phyloP scores from a whole-genome alignment of 2,329 filamentous ascomycete species.

The Verticillium tricorpus region DNA sequence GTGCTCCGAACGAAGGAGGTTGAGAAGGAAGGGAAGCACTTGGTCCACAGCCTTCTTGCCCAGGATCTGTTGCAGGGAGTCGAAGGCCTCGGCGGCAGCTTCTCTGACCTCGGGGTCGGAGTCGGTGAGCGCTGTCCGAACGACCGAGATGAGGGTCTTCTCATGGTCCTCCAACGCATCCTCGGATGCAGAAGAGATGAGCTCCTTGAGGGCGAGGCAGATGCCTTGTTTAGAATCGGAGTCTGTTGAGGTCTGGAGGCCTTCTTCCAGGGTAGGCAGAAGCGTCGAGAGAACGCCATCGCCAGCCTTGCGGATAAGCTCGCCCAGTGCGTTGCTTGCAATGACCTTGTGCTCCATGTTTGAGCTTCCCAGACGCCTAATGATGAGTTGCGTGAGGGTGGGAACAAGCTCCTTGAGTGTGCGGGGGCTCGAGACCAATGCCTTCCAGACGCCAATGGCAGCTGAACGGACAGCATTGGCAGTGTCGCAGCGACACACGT shows the following conservation, averaged over 20 bases:
- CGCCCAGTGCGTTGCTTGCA: conserved; percentile 92
- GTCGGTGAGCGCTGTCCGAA: conserved; percentile 88
- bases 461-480: conserved; percentile 85
- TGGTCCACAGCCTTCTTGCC: conserved; percentile 95
- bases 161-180: conserved; percentile 93
- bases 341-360: conserved; percentile 99
- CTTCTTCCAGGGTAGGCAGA: conserved; percentile 87
- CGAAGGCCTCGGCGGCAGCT: conserved; percentile 94
- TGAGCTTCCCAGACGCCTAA: conserved; percentile 85
- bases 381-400: conserved; percentile 90
- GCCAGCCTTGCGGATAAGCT: conserved; percentile 94
- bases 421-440: conserved; percentile 83
- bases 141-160: conserved; percentile 89
- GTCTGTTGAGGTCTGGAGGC: conserved; percentile 81
- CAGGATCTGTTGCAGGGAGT: conserved; percentile 86
- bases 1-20: conserved; percentile 77
- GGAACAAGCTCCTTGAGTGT: conserved; percentile 94
- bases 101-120: conserved; percentile 86
- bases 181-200: conserved; percentile 82
- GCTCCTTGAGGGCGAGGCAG: conserved; percentile 89
- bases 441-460: conserved; percentile 94
- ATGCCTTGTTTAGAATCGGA: conserved; percentile 95
- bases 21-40: conserved; percentile 87
- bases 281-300: conserved; percentile 86
- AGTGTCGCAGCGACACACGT: conserved; percentile 96